phyloP scores from a whole-genome alignment of 306 rosid species.

The Quercus glauca region DNA sequence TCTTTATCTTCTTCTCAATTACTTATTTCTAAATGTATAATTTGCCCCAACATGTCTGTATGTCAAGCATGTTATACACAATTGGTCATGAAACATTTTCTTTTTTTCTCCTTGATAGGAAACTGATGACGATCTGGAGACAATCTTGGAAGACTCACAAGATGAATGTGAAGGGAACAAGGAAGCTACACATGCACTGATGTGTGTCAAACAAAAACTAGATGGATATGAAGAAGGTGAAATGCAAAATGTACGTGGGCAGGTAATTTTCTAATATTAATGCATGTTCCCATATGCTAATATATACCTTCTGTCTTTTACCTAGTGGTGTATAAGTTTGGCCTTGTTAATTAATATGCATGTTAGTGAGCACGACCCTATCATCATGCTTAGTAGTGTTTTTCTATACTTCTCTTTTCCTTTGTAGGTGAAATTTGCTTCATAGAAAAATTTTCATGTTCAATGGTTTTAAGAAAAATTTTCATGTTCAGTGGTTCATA shows the following conservation, averaged over 20 bases:
- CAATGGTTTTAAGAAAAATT: no score
- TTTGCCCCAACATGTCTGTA: neutral
- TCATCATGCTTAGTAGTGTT: neutral
- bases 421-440: neutral
- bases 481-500: neutral
- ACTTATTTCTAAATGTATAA: no score
- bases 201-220: constrained; percentile 91
- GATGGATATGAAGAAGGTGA: constrained; percentile 96
- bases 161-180: constrained; percentile 82
- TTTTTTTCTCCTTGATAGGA: constrained; percentile 45
- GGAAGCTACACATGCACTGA: constrained; percentile 87
- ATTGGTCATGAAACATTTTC: constrained; percentile 5
- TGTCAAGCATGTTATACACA: constrained; percentile 10
- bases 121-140: constrained; percentile 62
- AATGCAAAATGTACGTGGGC: constrained; percentile 86
- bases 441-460: no score
- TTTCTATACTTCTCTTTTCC: neutral
- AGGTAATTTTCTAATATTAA: constrained; percentile 46
- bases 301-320: neutral
- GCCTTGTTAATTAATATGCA: neutral
- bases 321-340: neutral
- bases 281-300: neutral
- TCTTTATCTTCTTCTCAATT: no score
- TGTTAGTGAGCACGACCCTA: neutral
- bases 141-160: constrained; percentile 63